Conservation (phyloP, 1,139 yeast species). For the Candida frijolesensis region DNA sequence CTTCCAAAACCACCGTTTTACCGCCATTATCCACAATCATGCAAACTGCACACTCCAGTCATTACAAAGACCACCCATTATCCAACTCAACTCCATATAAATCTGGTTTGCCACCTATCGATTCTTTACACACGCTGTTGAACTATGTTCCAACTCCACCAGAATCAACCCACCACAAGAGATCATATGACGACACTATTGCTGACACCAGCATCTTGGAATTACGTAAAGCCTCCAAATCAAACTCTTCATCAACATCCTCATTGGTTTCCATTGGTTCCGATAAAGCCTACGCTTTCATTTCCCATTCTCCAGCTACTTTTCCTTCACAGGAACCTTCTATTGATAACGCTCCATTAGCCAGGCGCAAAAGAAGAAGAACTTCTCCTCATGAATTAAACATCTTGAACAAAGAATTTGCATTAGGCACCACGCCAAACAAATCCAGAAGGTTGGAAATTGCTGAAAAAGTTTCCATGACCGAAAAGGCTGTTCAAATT, state of each 20-base stretch:
- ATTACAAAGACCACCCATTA: conserved; percentile 35
- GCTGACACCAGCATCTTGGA: conserved; percentile 17
- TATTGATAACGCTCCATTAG: conserved; percentile 86
- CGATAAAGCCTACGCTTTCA: conserved; percentile 73
- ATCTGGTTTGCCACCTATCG: conserved; percentile 30
- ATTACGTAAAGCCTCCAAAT: conserved; percentile 11
- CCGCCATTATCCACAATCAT: conserved; percentile 48
- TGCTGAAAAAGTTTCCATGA: conserved; percentile 80
- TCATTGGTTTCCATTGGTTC: conserved; percentile 11
- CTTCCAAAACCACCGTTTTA: conserved; percentile 24
- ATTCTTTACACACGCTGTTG: conserved; percentile 10
- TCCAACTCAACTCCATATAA: conserved; percentile 26
- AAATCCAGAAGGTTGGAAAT: conserved; percentile 73
- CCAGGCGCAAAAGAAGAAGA: conserved; percentile 92
- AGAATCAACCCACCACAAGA: conserved; percentile 5
- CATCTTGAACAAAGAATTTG: conserved; percentile 78
- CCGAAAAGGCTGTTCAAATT: conserved; percentile 96
- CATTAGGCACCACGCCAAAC: conserved; percentile 77
- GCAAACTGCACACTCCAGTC: conserved; percentile 21
- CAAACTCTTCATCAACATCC: conserved; percentile 9
- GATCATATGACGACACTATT: conserved; percentile 1
- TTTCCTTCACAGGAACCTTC: conserved; percentile 82
- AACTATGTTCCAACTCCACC: conserved; percentile 15
- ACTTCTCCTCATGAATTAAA: conserved; percentile 86
- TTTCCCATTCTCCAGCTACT: conserved; percentile 87